phyloP scores from a whole-genome alignment of 1,284 basidiomycete genomes.

The Lentinula novae-zelandiae region DNA sequence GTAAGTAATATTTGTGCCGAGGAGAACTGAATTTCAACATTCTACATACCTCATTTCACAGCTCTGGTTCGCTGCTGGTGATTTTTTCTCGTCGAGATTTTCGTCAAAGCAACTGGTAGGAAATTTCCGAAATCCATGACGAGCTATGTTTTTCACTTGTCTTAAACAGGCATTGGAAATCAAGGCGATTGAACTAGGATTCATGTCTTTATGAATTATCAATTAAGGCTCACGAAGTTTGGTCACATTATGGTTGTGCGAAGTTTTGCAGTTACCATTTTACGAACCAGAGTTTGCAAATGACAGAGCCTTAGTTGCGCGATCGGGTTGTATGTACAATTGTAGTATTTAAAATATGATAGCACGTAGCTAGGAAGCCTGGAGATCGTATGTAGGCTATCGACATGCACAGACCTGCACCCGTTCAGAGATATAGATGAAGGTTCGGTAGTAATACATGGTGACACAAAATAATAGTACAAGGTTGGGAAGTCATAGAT shows the following conservation, averaged over 20 bases:
- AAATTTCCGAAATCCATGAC: slow-evolving; percentile 3
- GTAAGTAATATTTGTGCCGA: slow-evolving; percentile 14
- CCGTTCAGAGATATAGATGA: not conserved
- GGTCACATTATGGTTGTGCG: no score
- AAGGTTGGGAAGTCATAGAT: not conserved
- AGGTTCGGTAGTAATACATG: not conserved
- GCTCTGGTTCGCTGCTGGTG: slow-evolving; percentile 33
- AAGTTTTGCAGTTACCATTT: no score
- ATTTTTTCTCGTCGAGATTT: slow-evolving; percentile 28
- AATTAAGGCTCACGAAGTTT: no score
- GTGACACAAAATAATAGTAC: not conserved
- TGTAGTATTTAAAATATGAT: no score
- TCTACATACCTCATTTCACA: slow-evolving; percentile 7
- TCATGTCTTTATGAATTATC: not conserved
- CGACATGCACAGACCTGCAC: no score
- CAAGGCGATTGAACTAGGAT: slow-evolving; percentile 2
- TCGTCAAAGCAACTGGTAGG: slow-evolving; percentile 31
- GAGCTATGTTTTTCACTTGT: not conserved
- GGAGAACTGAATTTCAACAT: no score
- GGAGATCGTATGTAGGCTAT: no score
- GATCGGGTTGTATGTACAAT: no score
- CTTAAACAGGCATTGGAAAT: not conserved
- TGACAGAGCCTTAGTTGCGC: no score
- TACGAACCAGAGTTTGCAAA: no score
- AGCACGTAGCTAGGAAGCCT: no score